These are phyloP conservation scores for Solanum etuberosum DNA, from an alignment of 257 asterid species.

Conservation along the genomic window DNA sequence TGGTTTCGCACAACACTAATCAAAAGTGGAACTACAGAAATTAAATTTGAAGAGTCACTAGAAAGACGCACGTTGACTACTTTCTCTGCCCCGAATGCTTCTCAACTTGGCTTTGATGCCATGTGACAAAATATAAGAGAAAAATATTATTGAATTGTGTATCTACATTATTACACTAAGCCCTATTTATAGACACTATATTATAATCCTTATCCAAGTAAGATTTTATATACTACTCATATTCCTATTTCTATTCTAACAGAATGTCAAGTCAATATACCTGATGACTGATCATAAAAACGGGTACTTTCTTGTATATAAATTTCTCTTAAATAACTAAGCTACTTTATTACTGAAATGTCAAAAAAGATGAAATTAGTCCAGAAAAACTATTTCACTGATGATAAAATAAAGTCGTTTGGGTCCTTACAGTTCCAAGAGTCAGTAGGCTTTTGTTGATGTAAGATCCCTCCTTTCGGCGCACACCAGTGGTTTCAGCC, in stretches of 20 bases:
- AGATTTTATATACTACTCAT: not conserved
- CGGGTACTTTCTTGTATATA: not conserved
- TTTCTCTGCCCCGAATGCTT: not conserved
- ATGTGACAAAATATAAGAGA: not conserved
- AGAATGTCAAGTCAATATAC: not conserved
- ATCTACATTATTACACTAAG: not conserved
- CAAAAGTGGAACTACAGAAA: not conserved
- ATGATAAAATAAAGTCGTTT: constrained; percentile 20
- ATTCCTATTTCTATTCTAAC: not conserved
- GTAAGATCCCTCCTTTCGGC: constrained; percentile 94
- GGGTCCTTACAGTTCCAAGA: constrained; percentile 96
- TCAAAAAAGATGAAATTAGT: not conserved
- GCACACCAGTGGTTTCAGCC: constrained; percentile 86
- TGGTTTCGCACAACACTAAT: not conserved
- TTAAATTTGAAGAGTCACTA: not conserved
- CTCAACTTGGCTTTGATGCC: not conserved
- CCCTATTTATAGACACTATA: not conserved
- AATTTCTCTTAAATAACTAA: not conserved
- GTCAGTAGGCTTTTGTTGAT: constrained; percentile 96
- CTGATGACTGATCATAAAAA: not conserved
- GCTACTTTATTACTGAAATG: not conserved
- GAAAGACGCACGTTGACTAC: not conserved
- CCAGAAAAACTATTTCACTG: constrained; percentile 5
- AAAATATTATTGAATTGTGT: not conserved
- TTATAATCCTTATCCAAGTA: not conserved